Evolutionary conservation across 805 yeast species (phyloP).

Genomic region (Schizosaccharomyces octosporus): DNA sequence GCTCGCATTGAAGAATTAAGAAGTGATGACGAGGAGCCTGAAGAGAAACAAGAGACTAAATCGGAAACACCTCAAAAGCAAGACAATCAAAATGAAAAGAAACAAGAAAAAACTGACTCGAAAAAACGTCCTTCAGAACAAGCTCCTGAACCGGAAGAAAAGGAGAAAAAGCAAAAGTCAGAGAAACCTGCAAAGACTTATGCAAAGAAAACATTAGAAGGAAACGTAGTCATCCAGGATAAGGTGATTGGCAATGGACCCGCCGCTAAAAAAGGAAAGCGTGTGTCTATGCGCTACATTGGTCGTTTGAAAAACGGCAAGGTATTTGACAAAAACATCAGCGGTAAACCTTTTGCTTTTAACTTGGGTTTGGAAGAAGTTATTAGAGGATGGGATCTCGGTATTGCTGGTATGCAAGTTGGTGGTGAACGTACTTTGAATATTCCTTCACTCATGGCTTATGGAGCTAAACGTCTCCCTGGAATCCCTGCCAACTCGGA

Average conservation of each 20-base stretch:
- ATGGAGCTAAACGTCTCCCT: conserved; percentile 81
- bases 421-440: conserved; percentile 97
- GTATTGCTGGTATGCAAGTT: conserved; percentile 94
- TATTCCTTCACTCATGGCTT: conserved; percentile 89
- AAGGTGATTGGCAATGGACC: conserved; percentile 73
- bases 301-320: conserved; percentile 94
- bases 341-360: conserved; percentile 86
- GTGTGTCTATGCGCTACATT: conserved; percentile 88
- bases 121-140: conserved; percentile 12
- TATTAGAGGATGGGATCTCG: conserved; percentile 81
- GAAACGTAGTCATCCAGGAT: conserved; percentile 87
- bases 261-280: conserved; percentile 65
- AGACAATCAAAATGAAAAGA: conserved; percentile 7
- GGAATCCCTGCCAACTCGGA: conserved; percentile 96
- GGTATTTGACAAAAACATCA: conserved; percentile 87
- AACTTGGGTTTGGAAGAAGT: conserved; percentile 92
- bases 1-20: conserved; percentile 10
- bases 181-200: conserved; percentile 17
- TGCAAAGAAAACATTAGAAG: conserved; percentile 37
- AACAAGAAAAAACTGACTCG: conserved; percentile 8
- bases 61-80: not conserved
- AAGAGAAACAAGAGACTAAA: conserved; percentile 6
- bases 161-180: conserved; percentile 30
- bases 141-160: conserved; percentile 14
- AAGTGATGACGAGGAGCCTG: conserved; percentile 9